A percentile compares a stretch with the other conserved stretches of the same genome.
Evolutionary conservation across 1,284 basidiomycete species (phyloP).

Genomic region (Jaminaea rosea): DNA sequence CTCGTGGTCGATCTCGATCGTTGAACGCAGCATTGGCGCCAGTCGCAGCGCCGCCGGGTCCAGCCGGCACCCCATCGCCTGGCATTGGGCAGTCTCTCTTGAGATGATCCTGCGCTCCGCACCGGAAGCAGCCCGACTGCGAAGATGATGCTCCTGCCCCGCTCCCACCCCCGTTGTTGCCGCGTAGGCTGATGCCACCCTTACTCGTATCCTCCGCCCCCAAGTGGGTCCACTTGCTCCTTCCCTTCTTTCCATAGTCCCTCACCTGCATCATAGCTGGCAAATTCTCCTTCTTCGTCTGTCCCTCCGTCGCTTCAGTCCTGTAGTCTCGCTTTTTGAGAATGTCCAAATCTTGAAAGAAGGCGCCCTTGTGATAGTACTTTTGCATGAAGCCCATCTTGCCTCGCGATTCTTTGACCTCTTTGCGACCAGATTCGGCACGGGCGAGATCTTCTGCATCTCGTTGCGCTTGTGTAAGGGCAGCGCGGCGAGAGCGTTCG

Average conservation of each 20-base stretch:
- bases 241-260: conserved; percentile 84
- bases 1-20: too few species aligned
- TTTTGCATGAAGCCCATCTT: conserved; percentile 86
- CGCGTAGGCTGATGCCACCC: conserved; percentile 58
- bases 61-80: too few species aligned
- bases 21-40: too few species aligned
- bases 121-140: conserved; percentile 69
- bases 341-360: conserved; percentile 84
- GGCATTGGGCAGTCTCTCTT: conserved; percentile 44
- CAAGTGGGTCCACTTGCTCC: conserved; percentile 87
- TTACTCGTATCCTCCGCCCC: conserved; percentile 83
- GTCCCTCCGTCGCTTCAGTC: conserved; percentile 73
- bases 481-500: conserved; percentile 79
- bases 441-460: conserved; percentile 79
- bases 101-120: conserved; percentile 48
- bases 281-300: conserved; percentile 68
- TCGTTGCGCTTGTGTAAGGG: conserved; percentile 82
- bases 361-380: conserved; percentile 98
- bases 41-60: too few species aligned
- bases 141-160: conserved; percentile 7
- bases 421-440: conserved; percentile 67
- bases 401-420: conserved; percentile 62
- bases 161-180: conserved; percentile 53
- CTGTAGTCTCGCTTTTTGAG: conserved; percentile 68
- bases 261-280: conserved; percentile 95